phyloP scores from a whole-genome alignment of 106 monocot genomes.

The Acorus gramineus region DNA sequence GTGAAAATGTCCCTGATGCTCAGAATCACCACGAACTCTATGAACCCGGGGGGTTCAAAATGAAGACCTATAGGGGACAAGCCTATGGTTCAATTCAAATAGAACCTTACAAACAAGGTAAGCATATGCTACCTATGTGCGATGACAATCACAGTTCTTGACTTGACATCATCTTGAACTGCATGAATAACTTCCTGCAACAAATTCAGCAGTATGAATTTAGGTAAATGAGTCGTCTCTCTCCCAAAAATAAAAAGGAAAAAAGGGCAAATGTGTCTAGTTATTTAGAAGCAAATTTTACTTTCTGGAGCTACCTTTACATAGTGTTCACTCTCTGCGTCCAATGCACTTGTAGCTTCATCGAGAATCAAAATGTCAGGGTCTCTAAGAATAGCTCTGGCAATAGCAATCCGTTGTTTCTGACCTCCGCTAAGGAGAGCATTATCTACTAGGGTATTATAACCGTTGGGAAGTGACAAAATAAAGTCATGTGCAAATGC shows the following conservation, averaged over 20 bases:
- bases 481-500: constrained; percentile 92
- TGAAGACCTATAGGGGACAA: neutral
- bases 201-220: neutral
- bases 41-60: too few relatives aligned
- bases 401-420: constrained; percentile 95
- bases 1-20: too few relatives aligned
- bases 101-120: neutral
- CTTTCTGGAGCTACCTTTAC: constrained; percentile 45
- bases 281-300: too few relatives aligned
- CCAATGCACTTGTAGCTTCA: constrained; percentile 97
- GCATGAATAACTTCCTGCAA: constrained; percentile 45
- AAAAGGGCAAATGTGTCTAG: neutral
- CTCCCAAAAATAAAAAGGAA: neutral
- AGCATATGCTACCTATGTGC: constrained; percentile 61
- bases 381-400: constrained; percentile 93
- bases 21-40: too few relatives aligned
- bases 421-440: constrained; percentile 90
- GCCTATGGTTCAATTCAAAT: neutral
- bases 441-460: constrained; percentile 70
- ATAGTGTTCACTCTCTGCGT: constrained; percentile 92
- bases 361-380: constrained; percentile 85
- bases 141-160: constrained; percentile 81
- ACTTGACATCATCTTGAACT: constrained; percentile 25
- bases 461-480: constrained; percentile 70
- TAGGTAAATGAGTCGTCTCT: neutral